Base-by-base conservation (phyloP, 1,284 basidiomycete species). In the Fomitopsis palustris region DNA sequence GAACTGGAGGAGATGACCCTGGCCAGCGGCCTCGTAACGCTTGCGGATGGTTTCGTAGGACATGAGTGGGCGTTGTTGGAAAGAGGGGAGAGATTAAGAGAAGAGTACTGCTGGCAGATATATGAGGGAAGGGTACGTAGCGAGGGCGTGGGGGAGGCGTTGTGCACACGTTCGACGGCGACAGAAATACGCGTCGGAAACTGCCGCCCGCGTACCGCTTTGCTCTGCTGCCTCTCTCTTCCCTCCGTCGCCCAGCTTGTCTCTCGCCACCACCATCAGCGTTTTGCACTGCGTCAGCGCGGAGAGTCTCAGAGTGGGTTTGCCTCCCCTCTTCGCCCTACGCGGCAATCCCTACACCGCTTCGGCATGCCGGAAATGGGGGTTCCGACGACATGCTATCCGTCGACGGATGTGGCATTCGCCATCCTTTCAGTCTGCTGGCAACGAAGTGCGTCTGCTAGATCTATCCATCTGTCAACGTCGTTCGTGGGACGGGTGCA, bases 1-100 rank as follows among this genome's bases (percentile, higher is more conserved):
- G 81, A 96, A 97, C 38, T 86, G 79, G 73, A 98, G 85, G 69
- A 98, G 84, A 72, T 99, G 96, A 59, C 75, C 86, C 79, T 99
- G 96, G 58, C 86, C 89, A 39, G 95, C 95, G 56, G 83, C 79
- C 62, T 89, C 80, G 77, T 92, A 96, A 63, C 81, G 81, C 62
- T 80, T 67, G 66, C 77, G 81, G 67, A 84, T 80, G 61, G 74
- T 54, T 53, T 70, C 69, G 64, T 62, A 56, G 55, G 72, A 65
- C 69, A 72, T 72, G 39, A 37, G 54, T 47, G 45, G 52, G 35
- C 41, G 57, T 43, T 39, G 55, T 59, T 52, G 27, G 31, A 39
- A n/a, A 12, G 16, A 54, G 53, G 37, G 33, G 7, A 59, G 35
- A 7, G 35, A 25, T 55, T 33, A 43, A n/a, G 47, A 29, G 29